A percentile compares a stretch with the other conserved stretches of the same genome.
Evolutionary conservation across 2,329 filamentous ascomycete species (phyloP).

Genomic region (Rosellinia necatrix): DNA sequence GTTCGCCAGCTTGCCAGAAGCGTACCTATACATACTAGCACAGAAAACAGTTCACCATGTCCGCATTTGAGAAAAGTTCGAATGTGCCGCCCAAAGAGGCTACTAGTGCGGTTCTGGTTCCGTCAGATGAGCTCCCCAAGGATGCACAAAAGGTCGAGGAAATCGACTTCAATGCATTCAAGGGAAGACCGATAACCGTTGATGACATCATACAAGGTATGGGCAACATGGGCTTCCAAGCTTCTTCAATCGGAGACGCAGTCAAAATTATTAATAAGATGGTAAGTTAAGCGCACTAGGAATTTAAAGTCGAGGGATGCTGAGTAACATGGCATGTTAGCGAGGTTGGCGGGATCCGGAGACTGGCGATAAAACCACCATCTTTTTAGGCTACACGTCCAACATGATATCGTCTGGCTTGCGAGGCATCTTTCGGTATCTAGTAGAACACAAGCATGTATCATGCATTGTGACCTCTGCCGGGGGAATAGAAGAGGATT

Average conservation of each 20-base stretch:
- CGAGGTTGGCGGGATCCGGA: slow-evolving; percentile 81
- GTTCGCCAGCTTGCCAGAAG: neutral
- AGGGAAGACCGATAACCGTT: slow-evolving; percentile 75
- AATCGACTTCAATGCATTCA: slow-evolving; percentile 87
- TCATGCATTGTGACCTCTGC: slow-evolving; percentile 94
- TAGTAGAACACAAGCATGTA: slow-evolving; percentile 90
- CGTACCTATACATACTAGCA: neutral
- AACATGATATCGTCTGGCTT: slow-evolving; percentile 97
- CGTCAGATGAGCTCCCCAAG: slow-evolving; percentile 80
- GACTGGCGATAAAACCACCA: slow-evolving; percentile 79
- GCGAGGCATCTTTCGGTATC: slow-evolving; percentile 86
- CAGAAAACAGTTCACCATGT: slow-evolving; percentile 30
- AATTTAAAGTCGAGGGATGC: slow-evolving; percentile 23
- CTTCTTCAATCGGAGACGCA: slow-evolving; percentile 74
- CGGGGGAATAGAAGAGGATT: slow-evolving; percentile 93
- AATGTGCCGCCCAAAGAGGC: slow-evolving; percentile 63
- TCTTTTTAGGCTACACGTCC: slow-evolving; percentile 96
- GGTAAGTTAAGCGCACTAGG: slow-evolving; percentile 58
- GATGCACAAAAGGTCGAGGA: slow-evolving; percentile 83
- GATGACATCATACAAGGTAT: slow-evolving; percentile 83
- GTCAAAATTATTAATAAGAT: slow-evolving; percentile 94
- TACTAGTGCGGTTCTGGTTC: slow-evolving; percentile 81
- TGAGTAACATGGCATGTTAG: slow-evolving; percentile 46
- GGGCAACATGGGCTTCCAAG: slow-evolving; percentile 84
- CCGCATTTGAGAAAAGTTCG: slow-evolving; percentile 27